A percentile compares a stretch with the other conserved stretches of the same genome.
Evolutionary conservation across 2,329 filamentous ascomycete genomes (phyloP).

Genomic region (Trichoderma oligosporum): DNA sequence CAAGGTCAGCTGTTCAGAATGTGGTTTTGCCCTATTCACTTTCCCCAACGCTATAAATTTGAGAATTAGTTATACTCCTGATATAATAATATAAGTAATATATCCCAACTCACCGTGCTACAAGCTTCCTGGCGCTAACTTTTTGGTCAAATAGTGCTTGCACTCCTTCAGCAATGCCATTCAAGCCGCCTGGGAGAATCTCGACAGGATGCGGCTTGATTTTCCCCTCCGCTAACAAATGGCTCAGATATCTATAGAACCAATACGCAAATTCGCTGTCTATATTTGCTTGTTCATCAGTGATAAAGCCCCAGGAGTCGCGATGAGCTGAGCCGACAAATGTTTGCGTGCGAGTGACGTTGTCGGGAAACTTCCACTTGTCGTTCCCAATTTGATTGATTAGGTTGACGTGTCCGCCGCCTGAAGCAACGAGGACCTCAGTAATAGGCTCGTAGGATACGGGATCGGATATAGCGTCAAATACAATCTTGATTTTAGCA

Average conservation of each 20-base stretch:
- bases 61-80: neutral
- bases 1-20: too few relatives aligned
- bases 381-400: neutral
- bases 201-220: slow-evolving; percentile 17
- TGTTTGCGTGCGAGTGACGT: neutral
- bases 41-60: neutral
- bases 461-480: slow-evolving; percentile 1
- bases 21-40: too few relatives aligned
- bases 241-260: slow-evolving; percentile 1
- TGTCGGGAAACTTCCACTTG: neutral
- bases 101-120: neutral
- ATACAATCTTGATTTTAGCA: neutral
- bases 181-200: slow-evolving; percentile 19
- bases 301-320: neutral
- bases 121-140: slow-evolving; percentile 17
- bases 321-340: neutral
- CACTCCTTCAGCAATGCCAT: slow-evolving; percentile 8
- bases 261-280: neutral
- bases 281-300: neutral
- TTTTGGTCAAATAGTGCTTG: slow-evolving; percentile 12
- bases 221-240: neutral
- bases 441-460: neutral
- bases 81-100: neutral
- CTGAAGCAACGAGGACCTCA: neutral
- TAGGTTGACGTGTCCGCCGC: neutral